Conservation (phyloP, 2,329 filamentous ascomycete genomes). For the Emmonsia crescens region DNA sequence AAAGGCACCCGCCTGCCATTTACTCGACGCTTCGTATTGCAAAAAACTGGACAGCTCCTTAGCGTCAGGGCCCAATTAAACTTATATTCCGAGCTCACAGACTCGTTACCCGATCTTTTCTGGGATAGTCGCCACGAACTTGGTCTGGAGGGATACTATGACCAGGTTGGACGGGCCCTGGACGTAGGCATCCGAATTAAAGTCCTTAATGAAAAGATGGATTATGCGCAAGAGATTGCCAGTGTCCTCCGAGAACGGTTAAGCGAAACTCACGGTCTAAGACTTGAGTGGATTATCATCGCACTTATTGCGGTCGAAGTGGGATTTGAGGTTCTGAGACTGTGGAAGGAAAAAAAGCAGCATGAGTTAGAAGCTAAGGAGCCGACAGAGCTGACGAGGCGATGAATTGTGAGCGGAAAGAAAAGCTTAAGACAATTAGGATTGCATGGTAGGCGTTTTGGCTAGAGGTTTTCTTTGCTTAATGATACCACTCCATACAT, state of each 20-base stretch:
- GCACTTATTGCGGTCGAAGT: conserved; percentile 87
- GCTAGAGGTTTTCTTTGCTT: not conserved
- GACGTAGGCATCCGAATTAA: conserved; percentile 88
- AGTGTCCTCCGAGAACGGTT: conserved; percentile 76
- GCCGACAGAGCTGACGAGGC: not conserved
- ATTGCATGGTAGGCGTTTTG: not conserved
- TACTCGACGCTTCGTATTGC: conserved; percentile 67
- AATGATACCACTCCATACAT: not conserved
- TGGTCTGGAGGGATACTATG: conserved; percentile 87
- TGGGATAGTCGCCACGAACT: conserved; percentile 89
- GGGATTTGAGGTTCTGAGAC: conserved; percentile 66
- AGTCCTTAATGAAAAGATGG: conserved; percentile 91
- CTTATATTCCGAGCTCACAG: conserved; percentile 91
- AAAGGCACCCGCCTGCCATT: conserved; percentile 53
- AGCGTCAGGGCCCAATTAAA: conserved; percentile 86
- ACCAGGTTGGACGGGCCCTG: conserved; percentile 78
- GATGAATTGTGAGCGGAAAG: not conserved
- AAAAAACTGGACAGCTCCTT: conserved; percentile 86
- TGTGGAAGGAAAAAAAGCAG: conserved; percentile 52
- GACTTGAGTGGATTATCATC: conserved; percentile 94
- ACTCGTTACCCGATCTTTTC: conserved; percentile 89
- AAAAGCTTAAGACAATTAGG: not conserved
- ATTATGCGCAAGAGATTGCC: conserved; percentile 93
- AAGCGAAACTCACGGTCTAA: conserved; percentile 78
- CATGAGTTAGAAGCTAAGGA: conserved; percentile 21